phyloP scores from a whole-genome alignment of 768 basidiomycete genomes.

The Russula griseocarnosa region DNA sequence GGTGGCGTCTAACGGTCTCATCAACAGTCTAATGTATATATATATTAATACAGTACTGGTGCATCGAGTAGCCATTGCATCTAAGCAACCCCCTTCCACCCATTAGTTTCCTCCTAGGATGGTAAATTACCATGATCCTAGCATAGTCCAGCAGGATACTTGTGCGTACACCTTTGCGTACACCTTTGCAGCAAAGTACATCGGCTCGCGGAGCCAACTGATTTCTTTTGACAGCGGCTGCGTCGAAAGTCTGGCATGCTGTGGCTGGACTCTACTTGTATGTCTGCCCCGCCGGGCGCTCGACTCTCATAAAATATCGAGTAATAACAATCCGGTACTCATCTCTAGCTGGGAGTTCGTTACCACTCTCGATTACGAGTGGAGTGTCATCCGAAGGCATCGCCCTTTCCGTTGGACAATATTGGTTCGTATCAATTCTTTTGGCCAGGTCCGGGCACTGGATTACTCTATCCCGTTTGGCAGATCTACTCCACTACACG shows the following conservation, averaged over 20 bases:
- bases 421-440: neutral
- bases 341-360: neutral
- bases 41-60: too few species aligned
- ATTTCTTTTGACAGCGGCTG: neutral
- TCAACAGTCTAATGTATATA: too few species aligned
- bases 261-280: constrained; percentile 2
- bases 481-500: constrained; percentile 1
- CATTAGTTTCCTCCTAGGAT: neutral
- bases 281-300: too few species aligned
- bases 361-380: neutral
- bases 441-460: neutral
- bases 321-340: neutral
- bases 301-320: neutral
- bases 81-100: neutral
- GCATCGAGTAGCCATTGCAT: too few species aligned
- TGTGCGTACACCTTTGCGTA: neutral
- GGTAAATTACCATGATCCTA: neutral
- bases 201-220: neutral
- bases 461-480: neutral
- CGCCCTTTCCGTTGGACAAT: neutral
- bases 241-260: neutral
- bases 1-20: too few species aligned
- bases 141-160: neutral
- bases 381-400: neutral
- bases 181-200: neutral